Evolutionary conservation across 306 rosid species (phyloP), one percentile per base, ranked within the genome.

Genomic region (Vigna radiata): DNA sequence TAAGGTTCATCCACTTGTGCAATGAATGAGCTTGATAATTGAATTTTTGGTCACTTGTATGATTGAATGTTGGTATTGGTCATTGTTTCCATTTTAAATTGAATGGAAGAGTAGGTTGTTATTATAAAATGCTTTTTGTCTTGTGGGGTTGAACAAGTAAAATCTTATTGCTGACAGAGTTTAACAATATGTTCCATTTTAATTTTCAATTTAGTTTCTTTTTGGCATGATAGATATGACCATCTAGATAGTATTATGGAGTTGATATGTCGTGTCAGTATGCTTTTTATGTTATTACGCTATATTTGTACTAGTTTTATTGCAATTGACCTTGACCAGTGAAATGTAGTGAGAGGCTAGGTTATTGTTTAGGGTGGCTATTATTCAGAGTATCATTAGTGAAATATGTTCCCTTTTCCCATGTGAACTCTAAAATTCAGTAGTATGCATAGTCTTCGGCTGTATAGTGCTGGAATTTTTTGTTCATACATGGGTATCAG

Each of bases 1-100:
- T 95, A 88, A 43, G 84, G 29, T 73, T 82, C 83, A 46, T 80
- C 36, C 13, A 59, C 65, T 37, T 77, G 71, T 85, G 61, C 67
- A 56, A 68, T 23, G 52, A 72, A 68, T 23, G 52, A 72, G 39
- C 79, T 64, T 58, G 55, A 66, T 54, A 49, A 67, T 50, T 74
- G 23, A 36, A 56, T 23, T 65, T 58, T 72, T 66, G 21, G 18
- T 77, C 41, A 43, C 15, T 49, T 48, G 68, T 83, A 27, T 72
- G 29, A 49, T 77, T 55, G 68, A 49, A 29, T 77, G 68, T 18
- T 8, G 65, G 64, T 61, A 47, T 13, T 61, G 69, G n/a, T 72
- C 17, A 33, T 66, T 37, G 31, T 78, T 50, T 29, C 63, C 71
- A 70, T 72, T 11, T 79, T 19, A 71, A 9, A 39, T 68, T 60